These are phyloP conservation scores for Cetraspora pellucida DNA, from an alignment of 192 early-diverging fungal genomes.

Conservation along the genomic window DNA sequence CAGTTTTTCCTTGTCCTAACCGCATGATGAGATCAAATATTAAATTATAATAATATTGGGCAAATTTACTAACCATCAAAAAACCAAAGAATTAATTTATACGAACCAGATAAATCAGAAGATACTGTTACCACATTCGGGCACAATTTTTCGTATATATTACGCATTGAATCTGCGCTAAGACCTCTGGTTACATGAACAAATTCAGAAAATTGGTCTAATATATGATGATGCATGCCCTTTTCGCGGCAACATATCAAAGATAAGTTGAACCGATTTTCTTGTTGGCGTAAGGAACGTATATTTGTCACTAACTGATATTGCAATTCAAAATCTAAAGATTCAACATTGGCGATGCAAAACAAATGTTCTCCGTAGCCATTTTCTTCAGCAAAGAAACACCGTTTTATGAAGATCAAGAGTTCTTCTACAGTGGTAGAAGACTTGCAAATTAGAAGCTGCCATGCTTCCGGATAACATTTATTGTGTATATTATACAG, in stretches of 20 bases:
- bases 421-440: constrained; percentile 36
- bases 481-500: constrained; percentile 25
- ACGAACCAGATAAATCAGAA: constrained; percentile 27
- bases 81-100: not conserved
- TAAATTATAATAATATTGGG: no score
- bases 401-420: constrained; percentile 25
- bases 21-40: no score
- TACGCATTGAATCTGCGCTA: constrained; percentile 7
- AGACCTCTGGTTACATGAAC: constrained; percentile 31
- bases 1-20: constrained; percentile 34
- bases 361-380: constrained; percentile 18
- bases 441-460: constrained; percentile 28
- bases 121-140: constrained; percentile 23
- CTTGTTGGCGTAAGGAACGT: not conserved
- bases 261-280: constrained; percentile 3
- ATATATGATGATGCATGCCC: constrained; percentile 33
- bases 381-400: constrained; percentile 32
- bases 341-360: constrained; percentile 35
- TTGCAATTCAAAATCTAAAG: constrained; percentile 35
- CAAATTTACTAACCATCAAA: no score
- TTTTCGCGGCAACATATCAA: constrained; percentile 30
- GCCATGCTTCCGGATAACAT: constrained; percentile 32
- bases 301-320: constrained; percentile 28
- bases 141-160: constrained; percentile 22
- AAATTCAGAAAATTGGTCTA: constrained; percentile 34